phyloP scores from a whole-genome alignment of 2,329 filamentous ascomycete species.

The Leptographium lundbergii region DNA sequence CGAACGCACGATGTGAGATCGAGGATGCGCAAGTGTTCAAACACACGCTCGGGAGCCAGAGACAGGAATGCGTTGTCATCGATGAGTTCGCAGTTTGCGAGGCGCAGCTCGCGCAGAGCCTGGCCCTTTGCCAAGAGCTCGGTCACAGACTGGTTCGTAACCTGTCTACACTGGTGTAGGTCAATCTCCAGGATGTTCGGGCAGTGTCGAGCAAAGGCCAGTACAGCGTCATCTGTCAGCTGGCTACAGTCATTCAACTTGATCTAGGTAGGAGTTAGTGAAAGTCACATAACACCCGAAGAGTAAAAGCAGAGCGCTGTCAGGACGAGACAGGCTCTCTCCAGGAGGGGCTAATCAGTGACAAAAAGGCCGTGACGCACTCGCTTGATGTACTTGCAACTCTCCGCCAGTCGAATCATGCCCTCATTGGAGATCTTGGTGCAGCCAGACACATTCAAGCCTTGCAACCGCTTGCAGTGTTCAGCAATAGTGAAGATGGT shows the following conservation, averaged over 20 bases:
- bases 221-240: slow-evolving; percentile 67
- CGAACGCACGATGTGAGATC: slow-evolving; percentile 82
- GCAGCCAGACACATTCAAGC: slow-evolving; percentile 84
- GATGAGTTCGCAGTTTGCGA: slow-evolving; percentile 75
- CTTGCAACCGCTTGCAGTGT: slow-evolving; percentile 76
- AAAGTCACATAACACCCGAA: not conserved
- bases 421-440: slow-evolving; percentile 76
- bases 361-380: slow-evolving; percentile 32
- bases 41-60: slow-evolving; percentile 54
- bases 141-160: slow-evolving; percentile 76
- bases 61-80: slow-evolving; percentile 80
- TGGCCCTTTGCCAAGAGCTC: slow-evolving; percentile 65
- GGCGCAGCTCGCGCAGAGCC: slow-evolving; percentile 77
- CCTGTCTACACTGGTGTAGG: slow-evolving; percentile 68
- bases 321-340: not conserved
- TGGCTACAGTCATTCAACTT: slow-evolving; percentile 92
- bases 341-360: not conserved
- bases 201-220: slow-evolving; percentile 78
- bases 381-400: slow-evolving; percentile 75
- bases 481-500: slow-evolving; percentile 68
- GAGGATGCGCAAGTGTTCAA: slow-evolving; percentile 82
- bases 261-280: slow-evolving; percentile 36
- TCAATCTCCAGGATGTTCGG: slow-evolving; percentile 94
- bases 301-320: not conserved
- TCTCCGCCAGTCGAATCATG: slow-evolving; percentile 66